These are phyloP conservation scores for Fusarium protoensiforme DNA, from an alignment of 2,329 filamentous ascomycete genomes.

Conservation along the genomic window DNA sequence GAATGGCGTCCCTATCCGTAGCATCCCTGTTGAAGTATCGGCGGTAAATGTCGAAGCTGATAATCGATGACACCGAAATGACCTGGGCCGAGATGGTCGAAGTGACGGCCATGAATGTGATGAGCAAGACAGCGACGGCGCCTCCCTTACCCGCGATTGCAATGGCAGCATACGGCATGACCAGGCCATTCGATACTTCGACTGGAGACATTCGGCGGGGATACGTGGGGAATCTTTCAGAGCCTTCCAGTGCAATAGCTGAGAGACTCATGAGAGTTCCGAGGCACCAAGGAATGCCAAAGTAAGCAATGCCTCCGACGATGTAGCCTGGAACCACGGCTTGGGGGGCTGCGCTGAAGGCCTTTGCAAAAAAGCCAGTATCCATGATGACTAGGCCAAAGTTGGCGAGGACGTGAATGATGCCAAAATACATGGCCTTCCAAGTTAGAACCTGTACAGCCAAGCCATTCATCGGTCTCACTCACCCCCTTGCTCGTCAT, in stretches of 20 bases:
- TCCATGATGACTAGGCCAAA: slow-evolving; percentile 67
- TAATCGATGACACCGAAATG: slow-evolving; percentile 64
- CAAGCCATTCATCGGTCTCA: not conserved
- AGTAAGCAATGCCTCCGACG: slow-evolving; percentile 64
- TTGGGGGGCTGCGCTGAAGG: slow-evolving; percentile 58
- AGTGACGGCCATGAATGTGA: slow-evolving; percentile 83
- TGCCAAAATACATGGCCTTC: slow-evolving; percentile 61
- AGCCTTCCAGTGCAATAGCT: slow-evolving; percentile 59
- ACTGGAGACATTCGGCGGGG: slow-evolving; percentile 65
- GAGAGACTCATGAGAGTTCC: slow-evolving; percentile 62
- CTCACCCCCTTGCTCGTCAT: slow-evolving; percentile 64
- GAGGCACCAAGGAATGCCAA: slow-evolving; percentile 64
- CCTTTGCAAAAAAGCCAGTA: slow-evolving; percentile 65
- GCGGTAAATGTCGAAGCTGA: slow-evolving; percentile 65
- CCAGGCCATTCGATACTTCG: slow-evolving; percentile 75
- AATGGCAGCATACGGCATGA: slow-evolving; percentile 76
- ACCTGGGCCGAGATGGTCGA: slow-evolving; percentile 63
- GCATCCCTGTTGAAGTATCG: slow-evolving; percentile 60
- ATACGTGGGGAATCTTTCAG: slow-evolving; percentile 63
- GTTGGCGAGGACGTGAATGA: slow-evolving; percentile 60
- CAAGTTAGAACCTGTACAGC: not conserved
- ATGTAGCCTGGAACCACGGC: slow-evolving; percentile 64
- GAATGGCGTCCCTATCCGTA: slow-evolving; percentile 60
- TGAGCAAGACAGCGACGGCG: slow-evolving; percentile 73
- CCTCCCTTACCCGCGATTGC: slow-evolving; percentile 77